A percentile compares a stretch with the other conserved stretches of the same genome.
Evolutionary conservation across 1,284 basidiomycete genomes (phyloP).

Genomic region (Cryptococcus hybrid): DNA sequence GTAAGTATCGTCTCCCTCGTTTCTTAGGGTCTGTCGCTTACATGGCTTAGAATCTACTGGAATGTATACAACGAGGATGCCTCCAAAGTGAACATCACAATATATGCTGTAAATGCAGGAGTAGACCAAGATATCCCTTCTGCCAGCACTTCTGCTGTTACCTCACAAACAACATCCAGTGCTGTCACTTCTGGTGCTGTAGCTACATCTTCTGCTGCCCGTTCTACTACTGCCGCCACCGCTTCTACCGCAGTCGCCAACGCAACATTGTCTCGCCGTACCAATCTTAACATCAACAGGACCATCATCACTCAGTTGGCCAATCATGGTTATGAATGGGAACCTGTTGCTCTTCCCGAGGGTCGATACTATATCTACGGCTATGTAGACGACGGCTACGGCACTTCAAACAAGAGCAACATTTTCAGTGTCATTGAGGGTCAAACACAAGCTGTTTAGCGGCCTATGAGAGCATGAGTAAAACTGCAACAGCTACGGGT

Average conservation of each 20-base stretch:
- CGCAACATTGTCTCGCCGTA: slow-evolving; percentile 1
- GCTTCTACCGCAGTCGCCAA: background rate
- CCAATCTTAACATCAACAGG: slow-evolving; percentile 21
- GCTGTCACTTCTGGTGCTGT: background rate
- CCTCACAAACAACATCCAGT: slow-evolving; percentile 1
- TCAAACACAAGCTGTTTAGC: slow-evolving; percentile 30
- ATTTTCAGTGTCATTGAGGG: slow-evolving; percentile 31
- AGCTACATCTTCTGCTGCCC: slow-evolving; percentile 3
- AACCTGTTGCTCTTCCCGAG: slow-evolving; percentile 22
- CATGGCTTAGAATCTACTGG: slow-evolving; percentile 20
- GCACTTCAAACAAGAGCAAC: slow-evolving; percentile 14
- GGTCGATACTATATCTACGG: slow-evolving; percentile 37
- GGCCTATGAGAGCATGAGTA: slow-evolving; percentile 4
- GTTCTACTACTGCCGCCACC: slow-evolving; percentile 6
- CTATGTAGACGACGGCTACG: slow-evolving; percentile 16
- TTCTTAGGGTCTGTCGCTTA: background rate
- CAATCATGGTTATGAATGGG: slow-evolving; percentile 16
- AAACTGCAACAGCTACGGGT: slow-evolving; percentile 1
- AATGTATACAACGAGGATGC: slow-evolving; percentile 19
- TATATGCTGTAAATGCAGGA: slow-evolving; percentile 27
- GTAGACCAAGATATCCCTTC: slow-evolving; percentile 23
- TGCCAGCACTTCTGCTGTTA: slow-evolving; percentile 3
- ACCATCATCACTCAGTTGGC: slow-evolving; percentile 24
- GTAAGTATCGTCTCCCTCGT: slow-evolving; percentile 8
- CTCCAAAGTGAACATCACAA: slow-evolving; percentile 20